A percentile compares a stretch with the other conserved stretches of the same genome.
Evolutionary conservation across 2,329 filamentous ascomycete species (phyloP).

Genomic region (Pestalotiopsis sp.): DNA sequence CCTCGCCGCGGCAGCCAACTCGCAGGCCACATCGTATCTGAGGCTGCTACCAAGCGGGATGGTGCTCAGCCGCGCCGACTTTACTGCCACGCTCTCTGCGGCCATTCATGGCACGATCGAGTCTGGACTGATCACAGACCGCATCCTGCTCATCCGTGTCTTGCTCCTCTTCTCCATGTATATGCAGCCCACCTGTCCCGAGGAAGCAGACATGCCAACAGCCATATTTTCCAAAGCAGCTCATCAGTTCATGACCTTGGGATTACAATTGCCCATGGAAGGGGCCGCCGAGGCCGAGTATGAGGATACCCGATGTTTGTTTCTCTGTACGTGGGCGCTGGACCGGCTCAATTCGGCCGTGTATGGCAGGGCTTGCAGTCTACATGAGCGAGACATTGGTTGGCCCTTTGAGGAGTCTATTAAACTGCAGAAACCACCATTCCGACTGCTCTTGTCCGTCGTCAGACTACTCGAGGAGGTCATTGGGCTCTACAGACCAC

Average conservation of each 20-base stretch:
- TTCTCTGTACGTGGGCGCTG: slow-evolving; percentile 63
- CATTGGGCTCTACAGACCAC: slow-evolving; percentile 62
- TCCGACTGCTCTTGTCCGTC: slow-evolving; percentile 59
- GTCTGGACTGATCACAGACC: slow-evolving; percentile 55
- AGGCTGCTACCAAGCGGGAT: slow-evolving; percentile 41
- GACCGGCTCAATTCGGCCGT: slow-evolving; percentile 62
- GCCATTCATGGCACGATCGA: slow-evolving; percentile 54
- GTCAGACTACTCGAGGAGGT: slow-evolving; percentile 60
- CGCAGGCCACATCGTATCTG: slow-evolving; percentile 46
- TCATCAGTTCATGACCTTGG: slow-evolving; percentile 59
- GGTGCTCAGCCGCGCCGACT: slow-evolving; percentile 48
- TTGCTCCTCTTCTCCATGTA: slow-evolving; percentile 60
- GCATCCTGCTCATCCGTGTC: slow-evolving; percentile 57
- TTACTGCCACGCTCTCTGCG: slow-evolving; percentile 49
- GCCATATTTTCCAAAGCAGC: slow-evolving; percentile 56
- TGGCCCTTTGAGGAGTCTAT: slow-evolving; percentile 55
- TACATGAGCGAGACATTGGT: slow-evolving; percentile 64
- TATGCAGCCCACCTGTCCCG: slow-evolving; percentile 55
- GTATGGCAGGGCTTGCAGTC: slow-evolving; percentile 61
- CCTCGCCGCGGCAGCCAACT: slow-evolving; percentile 55
- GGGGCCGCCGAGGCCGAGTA: slow-evolving; percentile 34
- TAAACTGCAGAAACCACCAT: slow-evolving; percentile 52
- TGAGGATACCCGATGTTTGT: slow-evolving; percentile 47
- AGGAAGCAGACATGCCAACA: slow-evolving; percentile 58
- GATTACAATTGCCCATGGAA: slow-evolving; percentile 51